phyloP scores from a whole-genome alignment of 768 basidiomycete species.

The Pisolithus albus region DNA sequence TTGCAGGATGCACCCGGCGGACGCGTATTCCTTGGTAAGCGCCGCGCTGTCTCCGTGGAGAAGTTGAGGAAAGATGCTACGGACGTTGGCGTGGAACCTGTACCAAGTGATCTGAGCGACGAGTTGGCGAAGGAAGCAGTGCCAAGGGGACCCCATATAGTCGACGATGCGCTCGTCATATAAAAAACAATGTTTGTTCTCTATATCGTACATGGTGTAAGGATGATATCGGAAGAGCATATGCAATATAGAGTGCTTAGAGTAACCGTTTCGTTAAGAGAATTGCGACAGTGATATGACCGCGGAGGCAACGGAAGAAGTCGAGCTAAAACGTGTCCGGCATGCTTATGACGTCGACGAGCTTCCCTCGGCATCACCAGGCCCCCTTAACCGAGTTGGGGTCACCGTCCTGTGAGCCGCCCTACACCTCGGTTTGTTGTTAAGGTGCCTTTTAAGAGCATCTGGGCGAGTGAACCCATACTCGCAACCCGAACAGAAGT shows the following conservation, averaged over 20 bases:
- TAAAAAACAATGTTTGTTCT: neutral
- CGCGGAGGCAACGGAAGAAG: neutral
- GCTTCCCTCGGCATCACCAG: neutral
- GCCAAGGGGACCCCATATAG: neutral
- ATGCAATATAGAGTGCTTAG: too few species aligned
- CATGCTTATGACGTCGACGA: neutral
- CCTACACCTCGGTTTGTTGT: constrained; percentile 22
- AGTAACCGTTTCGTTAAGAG: too few species aligned
- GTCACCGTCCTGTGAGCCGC: constrained; percentile 14
- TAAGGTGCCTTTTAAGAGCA: constrained; percentile 29
- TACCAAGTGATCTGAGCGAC: neutral
- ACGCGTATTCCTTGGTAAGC: constrained; percentile 17
- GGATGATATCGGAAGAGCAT: too few species aligned
- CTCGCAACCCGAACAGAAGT: constrained; percentile 18
- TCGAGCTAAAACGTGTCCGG: neutral
- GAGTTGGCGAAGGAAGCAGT: neutral
- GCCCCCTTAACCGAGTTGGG: neutral
- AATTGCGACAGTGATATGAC: too few species aligned
- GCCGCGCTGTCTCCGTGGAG: constrained; percentile 19
- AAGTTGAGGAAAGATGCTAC: constrained; percentile 15
- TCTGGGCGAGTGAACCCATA: constrained; percentile 26
- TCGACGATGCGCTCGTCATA: neutral
- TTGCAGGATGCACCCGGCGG: constrained; percentile 31
- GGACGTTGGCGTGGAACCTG: neutral
- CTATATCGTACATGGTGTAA: too few species aligned